These are phyloP conservation scores for Mucor circinelloides DNA, from an alignment of 371 early-diverging fungal species.

Conservation along the genomic window DNA sequence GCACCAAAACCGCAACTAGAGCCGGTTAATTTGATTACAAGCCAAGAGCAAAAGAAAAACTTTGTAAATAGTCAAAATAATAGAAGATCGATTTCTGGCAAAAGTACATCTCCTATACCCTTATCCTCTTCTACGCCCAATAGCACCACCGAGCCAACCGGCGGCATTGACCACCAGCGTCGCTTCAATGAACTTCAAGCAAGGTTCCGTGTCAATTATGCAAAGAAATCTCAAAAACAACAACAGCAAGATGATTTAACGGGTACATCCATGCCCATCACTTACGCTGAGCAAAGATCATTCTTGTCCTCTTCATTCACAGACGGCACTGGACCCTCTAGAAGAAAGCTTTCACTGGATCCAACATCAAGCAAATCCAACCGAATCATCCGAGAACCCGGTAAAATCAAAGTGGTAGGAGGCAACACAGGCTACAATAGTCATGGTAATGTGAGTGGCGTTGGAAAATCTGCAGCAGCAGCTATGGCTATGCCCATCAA, in stretches of 20 bases:
- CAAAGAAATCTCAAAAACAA: slow-evolving; percentile 27
- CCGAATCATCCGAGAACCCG: background rate
- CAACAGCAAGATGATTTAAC: slow-evolving; percentile 17
- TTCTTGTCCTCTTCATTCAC: slow-evolving; percentile 8
- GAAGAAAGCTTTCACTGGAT: slow-evolving; percentile 17
- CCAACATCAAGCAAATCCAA: slow-evolving; percentile 8
- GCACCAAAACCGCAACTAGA: background rate
- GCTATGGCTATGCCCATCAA: slow-evolving; percentile 1
- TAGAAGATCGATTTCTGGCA: background rate
- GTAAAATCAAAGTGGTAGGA: slow-evolving; percentile 10
- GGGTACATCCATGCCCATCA: slow-evolving; percentile 16
- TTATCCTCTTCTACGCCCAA: slow-evolving; percentile 9
- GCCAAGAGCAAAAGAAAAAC: slow-evolving; percentile 9
- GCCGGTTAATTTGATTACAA: slow-evolving; percentile 3
- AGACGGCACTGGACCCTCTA: background rate
- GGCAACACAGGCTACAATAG: background rate
- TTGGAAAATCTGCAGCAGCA: background rate
- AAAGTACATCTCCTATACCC: slow-evolving; percentile 16
- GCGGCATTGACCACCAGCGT: slow-evolving; percentile 29
- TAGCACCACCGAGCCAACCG: background rate
- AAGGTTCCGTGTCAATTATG: slow-evolving; percentile 28
- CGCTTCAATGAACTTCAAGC: slow-evolving; percentile 31
- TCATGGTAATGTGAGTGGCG: background rate
- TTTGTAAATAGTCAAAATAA: slow-evolving; percentile 3
- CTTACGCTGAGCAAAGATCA: background rate